Conservation (phyloP, 2,329 filamentous ascomycete genomes). For the Calycina herbarum region DNA sequence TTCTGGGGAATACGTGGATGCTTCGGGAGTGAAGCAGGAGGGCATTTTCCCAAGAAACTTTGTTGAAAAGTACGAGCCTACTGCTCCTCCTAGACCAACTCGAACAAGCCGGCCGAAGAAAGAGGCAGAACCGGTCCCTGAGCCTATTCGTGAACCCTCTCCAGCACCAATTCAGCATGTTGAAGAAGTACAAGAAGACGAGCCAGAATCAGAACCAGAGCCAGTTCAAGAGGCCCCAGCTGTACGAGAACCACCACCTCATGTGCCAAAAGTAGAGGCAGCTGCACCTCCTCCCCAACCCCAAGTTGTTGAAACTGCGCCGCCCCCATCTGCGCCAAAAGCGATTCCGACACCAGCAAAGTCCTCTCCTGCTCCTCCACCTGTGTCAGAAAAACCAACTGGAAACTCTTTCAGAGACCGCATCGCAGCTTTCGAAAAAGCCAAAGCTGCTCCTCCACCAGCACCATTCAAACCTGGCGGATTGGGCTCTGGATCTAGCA, state of each 20-base stretch:
- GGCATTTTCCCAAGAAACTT: slow-evolving; percentile 97
- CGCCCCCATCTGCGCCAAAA: slow-evolving; percentile 36
- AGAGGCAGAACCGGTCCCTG: slow-evolving; percentile 39
- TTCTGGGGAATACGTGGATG: slow-evolving; percentile 80
- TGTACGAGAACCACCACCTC: slow-evolving; percentile 38
- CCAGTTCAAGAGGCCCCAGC: slow-evolving; percentile 39
- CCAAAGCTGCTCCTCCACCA: slow-evolving; percentile 79
- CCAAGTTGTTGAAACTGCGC: slow-evolving; percentile 35
- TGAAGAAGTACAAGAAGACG: slow-evolving; percentile 38
- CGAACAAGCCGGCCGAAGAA: slow-evolving; percentile 69
- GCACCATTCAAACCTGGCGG: slow-evolving; percentile 85
- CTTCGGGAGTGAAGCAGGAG: slow-evolving; percentile 70
- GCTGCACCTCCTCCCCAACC: slow-evolving; percentile 40
- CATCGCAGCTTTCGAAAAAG: slow-evolving; percentile 95
- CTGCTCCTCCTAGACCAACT: slow-evolving; percentile 80
- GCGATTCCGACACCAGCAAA: slow-evolving; percentile 40
- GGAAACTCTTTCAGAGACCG: slow-evolving; percentile 86
- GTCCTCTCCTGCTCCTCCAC: slow-evolving; percentile 61
- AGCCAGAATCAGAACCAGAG: slow-evolving; percentile 38
- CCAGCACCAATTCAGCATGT: slow-evolving; percentile 26
- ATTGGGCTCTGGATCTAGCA: slow-evolving; percentile 56
- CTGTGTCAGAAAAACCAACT: slow-evolving; percentile 70
- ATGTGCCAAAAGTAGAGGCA: slow-evolving; percentile 40
- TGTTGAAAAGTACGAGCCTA: slow-evolving; percentile 93
- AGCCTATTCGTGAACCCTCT: slow-evolving; percentile 41